Evolutionary conservation across 768 basidiomycete species (phyloP).

Genomic region (Russula dissimulans): DNA sequence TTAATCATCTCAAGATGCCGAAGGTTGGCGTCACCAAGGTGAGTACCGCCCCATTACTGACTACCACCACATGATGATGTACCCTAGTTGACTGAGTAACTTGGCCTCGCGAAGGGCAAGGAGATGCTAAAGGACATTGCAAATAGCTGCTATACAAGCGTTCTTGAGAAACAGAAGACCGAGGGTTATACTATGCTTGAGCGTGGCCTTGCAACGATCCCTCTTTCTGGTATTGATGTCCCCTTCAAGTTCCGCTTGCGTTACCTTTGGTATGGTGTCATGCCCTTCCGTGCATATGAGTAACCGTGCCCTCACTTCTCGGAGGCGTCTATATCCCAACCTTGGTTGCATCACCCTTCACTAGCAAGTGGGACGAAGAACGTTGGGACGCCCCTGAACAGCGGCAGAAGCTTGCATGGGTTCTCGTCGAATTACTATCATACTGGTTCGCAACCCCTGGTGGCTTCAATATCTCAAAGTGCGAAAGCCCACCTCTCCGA

Average conservation of each 20-base stretch:
- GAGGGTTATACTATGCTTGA: conserved; percentile 95
- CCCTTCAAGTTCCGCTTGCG: conserved; percentile 99
- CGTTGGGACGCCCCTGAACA: conserved; percentile 74
- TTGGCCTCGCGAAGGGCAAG: conserved; percentile 86
- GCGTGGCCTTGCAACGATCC: conserved; percentile 93
- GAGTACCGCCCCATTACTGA: neutral
- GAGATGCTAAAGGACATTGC: conserved; percentile 93
- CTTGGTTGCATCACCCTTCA: conserved; percentile 82
- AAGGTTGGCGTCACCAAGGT: conserved; percentile 91
- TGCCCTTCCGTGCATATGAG: conserved; percentile 95
- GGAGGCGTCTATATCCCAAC: conserved; percentile 96
- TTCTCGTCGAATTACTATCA: conserved; percentile 91
- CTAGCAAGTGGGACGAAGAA: conserved; percentile 86
- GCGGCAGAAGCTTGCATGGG: conserved; percentile 90
- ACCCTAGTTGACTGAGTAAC: conserved; percentile 72
- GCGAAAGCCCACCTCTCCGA: conserved; percentile 87
- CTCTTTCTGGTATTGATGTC: conserved; percentile 93
- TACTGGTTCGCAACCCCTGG: conserved; percentile 99
- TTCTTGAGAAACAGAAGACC: conserved; percentile 71
- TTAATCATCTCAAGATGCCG: too few relatives aligned
- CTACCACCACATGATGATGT: neutral
- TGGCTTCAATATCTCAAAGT: conserved; percentile 88
- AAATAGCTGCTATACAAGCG: conserved; percentile 65
- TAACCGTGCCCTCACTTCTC: conserved; percentile 72
- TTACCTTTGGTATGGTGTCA: conserved; percentile 96